phyloP scores from a whole-genome alignment of 306 rosid genomes.

The Quercus robur region DNA sequence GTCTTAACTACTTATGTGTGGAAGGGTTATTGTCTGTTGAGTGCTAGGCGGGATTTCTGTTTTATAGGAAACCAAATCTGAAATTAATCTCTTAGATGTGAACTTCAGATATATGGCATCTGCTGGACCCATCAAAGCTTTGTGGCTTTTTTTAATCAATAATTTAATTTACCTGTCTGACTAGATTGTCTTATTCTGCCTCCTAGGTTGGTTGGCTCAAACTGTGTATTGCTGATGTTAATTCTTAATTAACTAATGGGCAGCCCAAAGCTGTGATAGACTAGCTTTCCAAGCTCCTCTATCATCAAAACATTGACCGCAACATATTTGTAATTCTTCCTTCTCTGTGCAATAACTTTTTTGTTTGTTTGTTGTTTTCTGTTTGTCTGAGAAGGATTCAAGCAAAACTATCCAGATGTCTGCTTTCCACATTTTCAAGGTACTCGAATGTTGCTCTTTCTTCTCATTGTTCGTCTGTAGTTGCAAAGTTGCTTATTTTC shows the following conservation, averaged over 20 bases:
- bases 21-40: background rate
- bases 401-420: constrained; percentile 90
- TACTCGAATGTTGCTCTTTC: constrained; percentile 15
- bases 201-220: constrained; percentile 12
- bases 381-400: constrained; percentile 66
- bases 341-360: constrained; percentile 20
- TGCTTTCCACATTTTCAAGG: constrained; percentile 99
- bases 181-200: background rate
- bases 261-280: background rate
- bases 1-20: background rate
- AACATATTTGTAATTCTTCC: constrained; percentile 16
- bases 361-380: constrained; percentile 3
- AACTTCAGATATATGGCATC: constrained; percentile 1
- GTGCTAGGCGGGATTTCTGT: constrained; percentile 1
- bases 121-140: background rate
- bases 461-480: background rate
- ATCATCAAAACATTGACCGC: background rate
- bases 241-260: background rate
- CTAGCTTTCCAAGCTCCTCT: constrained; percentile 4
- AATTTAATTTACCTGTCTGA: background rate
- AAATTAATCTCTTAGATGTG: background rate
- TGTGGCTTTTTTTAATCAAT: background rate
- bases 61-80: background rate
- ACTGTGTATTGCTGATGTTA: background rate
- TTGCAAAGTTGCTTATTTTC: background rate